Base-by-base conservation (phyloP, 2,329 filamentous ascomycete species). In the Exserohilum rostratum region DNA sequence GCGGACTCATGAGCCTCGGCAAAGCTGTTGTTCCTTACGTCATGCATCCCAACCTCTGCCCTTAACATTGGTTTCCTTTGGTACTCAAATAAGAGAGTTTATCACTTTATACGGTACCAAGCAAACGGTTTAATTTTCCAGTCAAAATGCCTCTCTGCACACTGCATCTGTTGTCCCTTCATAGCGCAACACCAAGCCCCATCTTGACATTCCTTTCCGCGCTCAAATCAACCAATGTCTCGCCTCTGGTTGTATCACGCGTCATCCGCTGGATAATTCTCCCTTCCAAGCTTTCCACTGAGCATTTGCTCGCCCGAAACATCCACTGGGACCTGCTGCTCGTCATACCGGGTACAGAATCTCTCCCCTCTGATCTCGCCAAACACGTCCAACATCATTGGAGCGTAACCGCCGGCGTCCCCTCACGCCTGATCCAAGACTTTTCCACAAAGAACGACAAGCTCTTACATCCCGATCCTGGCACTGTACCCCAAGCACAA, bases 261-360 rank as follows among this genome's bases (percentile, higher is more conserved):
- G 76, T 79, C 31, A 64, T 81, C 34, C 73, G 81, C 37, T 83
- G 80, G 80, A 80, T 83, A 39, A 79, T 83, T 51, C 75, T 77
- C 15, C 80, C 81, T 1, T 74, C 74, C 2, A 64, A 62, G 0
- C 67, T 80, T 38, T 82, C 80, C 6, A 76, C 69, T 9, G 66
- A 69, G 12, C 62, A 72, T 5, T 73, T 83, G 13, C 74, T 81
- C 12, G 69, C 75, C 12, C 66, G 69, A 6, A 72, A 77, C 44
- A 73, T 71, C 29, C 64, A 71, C 48, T 83, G 80, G 80, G 76
- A 82, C 53, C 55, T 83, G n/a, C 73, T 83, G 15, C 65, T 83
- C 53, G 77, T 83, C 57, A 57, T 81, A 6, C 63, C 71, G 39
- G 17, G 47, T 47, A 58, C 66, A n/a, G 37, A 46, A 7, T 22